phyloP scores from a whole-genome alignment of 495 filamentous ascomycete genomes.

The Podospora pseudoanserina region DNA sequence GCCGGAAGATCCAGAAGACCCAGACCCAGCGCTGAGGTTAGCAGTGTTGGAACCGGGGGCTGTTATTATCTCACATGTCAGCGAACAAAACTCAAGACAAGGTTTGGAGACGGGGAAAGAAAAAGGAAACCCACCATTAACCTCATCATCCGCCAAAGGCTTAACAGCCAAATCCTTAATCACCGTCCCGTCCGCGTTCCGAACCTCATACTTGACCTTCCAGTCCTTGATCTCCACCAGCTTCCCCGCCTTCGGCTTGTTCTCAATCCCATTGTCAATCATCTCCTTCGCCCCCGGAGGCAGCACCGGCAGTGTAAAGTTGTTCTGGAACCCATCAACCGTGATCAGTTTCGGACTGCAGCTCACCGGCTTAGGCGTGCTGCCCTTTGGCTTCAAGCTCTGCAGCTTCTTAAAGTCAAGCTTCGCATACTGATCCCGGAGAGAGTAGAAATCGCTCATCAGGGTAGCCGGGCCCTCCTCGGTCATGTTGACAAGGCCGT shows the following conservation, averaged over 20 bases:
- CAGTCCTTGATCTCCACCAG: conserved; percentile 42
- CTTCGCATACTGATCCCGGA: conserved; percentile 69
- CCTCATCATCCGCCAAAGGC: conserved; percentile 38
- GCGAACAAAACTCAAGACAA: not conserved
- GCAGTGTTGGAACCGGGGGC: conserved; percentile 26
- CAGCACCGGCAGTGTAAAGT: conserved; percentile 66
- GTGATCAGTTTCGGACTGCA: conserved; percentile 65
- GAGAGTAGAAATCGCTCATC: conserved; percentile 68
- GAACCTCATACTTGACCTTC: conserved; percentile 38
- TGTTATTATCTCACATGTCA: conserved; percentile 16
- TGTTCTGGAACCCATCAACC: conserved; percentile 59
- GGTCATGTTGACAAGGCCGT: conserved; percentile 70
- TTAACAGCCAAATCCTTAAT: conserved; percentile 40
- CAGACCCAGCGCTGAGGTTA: not conserved
- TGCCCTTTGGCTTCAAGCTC: conserved; percentile 50
- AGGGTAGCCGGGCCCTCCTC: conserved; percentile 61
- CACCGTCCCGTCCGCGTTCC: conserved; percentile 37
- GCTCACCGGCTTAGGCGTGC: conserved; percentile 48
- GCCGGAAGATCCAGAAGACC: conserved; percentile 7
- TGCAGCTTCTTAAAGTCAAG: conserved; percentile 65
- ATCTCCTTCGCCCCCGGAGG: conserved; percentile 44
- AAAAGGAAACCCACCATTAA: conserved; percentile 32
- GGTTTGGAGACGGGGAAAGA: conserved; percentile 5
- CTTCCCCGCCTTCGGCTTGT: conserved; percentile 36
- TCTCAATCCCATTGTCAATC: conserved; percentile 53